Evolutionary conservation across 768 basidiomycete genomes (phyloP).

Genomic region (Sutorius australiensis): DNA sequence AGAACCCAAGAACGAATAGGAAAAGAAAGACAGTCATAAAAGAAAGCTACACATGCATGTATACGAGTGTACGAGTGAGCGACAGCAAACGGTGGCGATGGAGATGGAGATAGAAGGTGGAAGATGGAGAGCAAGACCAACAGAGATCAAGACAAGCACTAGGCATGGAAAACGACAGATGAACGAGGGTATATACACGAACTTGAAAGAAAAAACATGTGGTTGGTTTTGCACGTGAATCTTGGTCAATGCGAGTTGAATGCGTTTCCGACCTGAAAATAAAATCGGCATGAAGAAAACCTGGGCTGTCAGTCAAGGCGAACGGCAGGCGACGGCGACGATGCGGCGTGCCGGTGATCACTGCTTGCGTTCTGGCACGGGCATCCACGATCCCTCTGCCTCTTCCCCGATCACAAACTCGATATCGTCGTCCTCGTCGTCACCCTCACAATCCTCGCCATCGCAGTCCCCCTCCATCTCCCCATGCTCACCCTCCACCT

Average conservation of each 20-base stretch:
- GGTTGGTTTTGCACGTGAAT: slow-evolving; percentile 1
- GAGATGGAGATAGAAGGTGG: slow-evolving; percentile 3
- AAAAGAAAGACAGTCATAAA: neutral
- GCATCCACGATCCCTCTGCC: slow-evolving; percentile 37
- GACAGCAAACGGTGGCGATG: neutral
- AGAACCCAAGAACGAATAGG: no score
- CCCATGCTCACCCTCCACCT: slow-evolving; percentile 19
- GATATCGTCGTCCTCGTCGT: slow-evolving; percentile 74
- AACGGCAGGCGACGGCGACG: neutral
- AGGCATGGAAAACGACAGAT: neutral
- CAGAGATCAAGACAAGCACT: neutral
- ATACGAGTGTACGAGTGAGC: slow-evolving; percentile 5
- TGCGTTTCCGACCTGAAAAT: slow-evolving; percentile 10
- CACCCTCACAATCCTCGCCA: slow-evolving; percentile 34
- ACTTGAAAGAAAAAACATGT: slow-evolving; percentile 3
- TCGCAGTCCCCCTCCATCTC: slow-evolving; percentile 29
- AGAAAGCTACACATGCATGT: slow-evolving; percentile 13
- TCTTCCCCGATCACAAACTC: slow-evolving; percentile 63
- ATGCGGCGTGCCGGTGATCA: neutral
- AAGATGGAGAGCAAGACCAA: slow-evolving; percentile 6
- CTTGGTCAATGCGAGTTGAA: slow-evolving; percentile 12
- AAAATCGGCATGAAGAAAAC: slow-evolving; percentile 1
- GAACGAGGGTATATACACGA: slow-evolving; percentile 12
- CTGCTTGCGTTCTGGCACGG: slow-evolving; percentile 31
- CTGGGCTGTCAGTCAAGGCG: slow-evolving; percentile 8